Conservation (phyloP, 768 basidiomycete genomes). For the Tricholoma furcatifolium region DNA sequence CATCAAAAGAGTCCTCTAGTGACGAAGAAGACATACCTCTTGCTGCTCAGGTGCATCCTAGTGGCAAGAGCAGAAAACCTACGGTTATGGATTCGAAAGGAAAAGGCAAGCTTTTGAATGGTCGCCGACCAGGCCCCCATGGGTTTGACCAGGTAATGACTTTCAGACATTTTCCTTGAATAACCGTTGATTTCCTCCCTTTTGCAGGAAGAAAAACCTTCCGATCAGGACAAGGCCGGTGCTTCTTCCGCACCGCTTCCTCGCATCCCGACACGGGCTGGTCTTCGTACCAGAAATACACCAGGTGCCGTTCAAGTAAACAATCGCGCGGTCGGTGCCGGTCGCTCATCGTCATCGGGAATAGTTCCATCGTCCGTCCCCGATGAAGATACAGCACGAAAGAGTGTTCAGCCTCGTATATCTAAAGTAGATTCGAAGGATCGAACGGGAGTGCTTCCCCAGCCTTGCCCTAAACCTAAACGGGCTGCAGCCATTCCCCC, state of each 20-base stretch:
- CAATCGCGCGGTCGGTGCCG: background rate
- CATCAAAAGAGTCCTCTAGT: constrained; percentile 20
- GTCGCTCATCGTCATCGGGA: constrained; percentile 31
- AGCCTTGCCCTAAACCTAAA: constrained; percentile 5
- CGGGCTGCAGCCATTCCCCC: background rate
- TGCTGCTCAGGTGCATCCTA: constrained; percentile 20
- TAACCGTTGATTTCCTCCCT: background rate
- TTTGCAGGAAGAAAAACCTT: background rate
- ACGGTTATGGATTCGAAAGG: constrained; percentile 1
- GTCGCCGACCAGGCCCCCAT: background rate
- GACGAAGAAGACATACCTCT: constrained; percentile 47
- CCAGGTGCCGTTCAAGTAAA: constrained; percentile 4
- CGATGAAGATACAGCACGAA: constrained; percentile 39
- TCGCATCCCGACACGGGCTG: background rate
- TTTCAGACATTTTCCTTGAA: background rate
- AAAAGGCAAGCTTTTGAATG: constrained; percentile 6
- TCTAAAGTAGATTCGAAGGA: constrained; percentile 6
- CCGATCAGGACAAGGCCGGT: background rate
- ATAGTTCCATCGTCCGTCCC: constrained; percentile 62
- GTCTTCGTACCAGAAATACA: constrained; percentile 5
- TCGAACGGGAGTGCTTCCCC: background rate
- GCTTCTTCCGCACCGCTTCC: background rate
- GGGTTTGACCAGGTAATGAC: constrained; percentile 2
- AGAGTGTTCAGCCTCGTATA: background rate
- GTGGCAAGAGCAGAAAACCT: constrained; percentile 25